phyloP scores from a whole-genome alignment of 2,329 filamentous ascomycete genomes.

The Calonectria leucothoes region DNA sequence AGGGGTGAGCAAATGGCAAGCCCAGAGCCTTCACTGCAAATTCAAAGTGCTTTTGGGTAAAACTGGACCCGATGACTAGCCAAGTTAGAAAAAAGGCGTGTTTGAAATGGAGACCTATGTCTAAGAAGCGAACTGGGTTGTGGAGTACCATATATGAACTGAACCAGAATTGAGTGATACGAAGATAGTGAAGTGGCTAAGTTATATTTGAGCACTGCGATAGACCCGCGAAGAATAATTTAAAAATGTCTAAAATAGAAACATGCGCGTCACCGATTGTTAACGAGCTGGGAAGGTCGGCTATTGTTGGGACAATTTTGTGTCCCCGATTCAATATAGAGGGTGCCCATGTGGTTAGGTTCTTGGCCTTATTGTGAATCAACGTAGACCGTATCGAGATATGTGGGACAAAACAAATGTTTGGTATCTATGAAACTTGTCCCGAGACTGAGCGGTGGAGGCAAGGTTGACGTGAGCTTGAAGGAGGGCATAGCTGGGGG shows the following conservation, averaged over 20 bases:
- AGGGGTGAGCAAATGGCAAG: not conserved
- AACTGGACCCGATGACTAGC: slow-evolving; percentile 16
- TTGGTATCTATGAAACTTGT: not conserved
- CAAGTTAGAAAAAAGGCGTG: not conserved
- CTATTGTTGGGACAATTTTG: not conserved
- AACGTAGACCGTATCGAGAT: not conserved
- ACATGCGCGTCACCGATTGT: not conserved
- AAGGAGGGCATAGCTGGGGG: not conserved
- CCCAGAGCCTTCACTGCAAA: not conserved
- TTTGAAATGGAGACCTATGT: slow-evolving; percentile 16
- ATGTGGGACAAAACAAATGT: not conserved
- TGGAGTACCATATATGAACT: not conserved
- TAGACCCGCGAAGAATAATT: not conserved
- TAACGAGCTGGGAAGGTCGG: not conserved
- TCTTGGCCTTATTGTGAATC: not conserved
- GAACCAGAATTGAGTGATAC: not conserved
- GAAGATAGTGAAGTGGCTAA: not conserved
- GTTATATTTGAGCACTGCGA: not conserved
- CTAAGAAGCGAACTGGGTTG: not conserved
- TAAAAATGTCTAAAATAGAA: not conserved
- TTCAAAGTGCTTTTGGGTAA: slow-evolving; percentile 6
- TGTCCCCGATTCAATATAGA: not conserved
- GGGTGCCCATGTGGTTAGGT: not conserved
- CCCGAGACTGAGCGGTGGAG: not conserved
- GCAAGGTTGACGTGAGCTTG: not conserved